Percentiles rank a stretch among this genome's conserved stretches.
Evolutionary conservation across 108 stramenopile genomes (phyloP).

Genomic region (Pseudonitzschia multiseries): DNA sequence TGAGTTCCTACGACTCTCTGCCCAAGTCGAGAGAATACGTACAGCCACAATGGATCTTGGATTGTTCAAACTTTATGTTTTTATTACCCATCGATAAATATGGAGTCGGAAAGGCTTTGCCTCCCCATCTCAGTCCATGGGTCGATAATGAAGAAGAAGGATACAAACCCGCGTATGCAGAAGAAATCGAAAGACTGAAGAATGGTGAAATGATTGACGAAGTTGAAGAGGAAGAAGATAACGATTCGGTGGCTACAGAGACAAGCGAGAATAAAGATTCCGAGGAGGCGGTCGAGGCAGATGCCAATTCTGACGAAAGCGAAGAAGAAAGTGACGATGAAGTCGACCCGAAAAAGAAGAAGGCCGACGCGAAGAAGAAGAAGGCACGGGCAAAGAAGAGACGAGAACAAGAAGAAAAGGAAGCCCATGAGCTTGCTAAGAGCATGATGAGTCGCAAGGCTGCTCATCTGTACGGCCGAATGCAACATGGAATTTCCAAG

Average conservation of each 20-base stretch:
- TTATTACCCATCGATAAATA: constrained; percentile 86
- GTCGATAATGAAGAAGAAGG: constrained; percentile 98
- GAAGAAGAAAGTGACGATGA: constrained; percentile 41
- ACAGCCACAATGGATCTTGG: constrained; percentile 99
- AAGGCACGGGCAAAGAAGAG: constrained; percentile 31
- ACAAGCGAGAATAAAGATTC: constrained; percentile 26
- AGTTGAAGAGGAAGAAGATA: constrained; percentile 31
- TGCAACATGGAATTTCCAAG: constrained; percentile 90
- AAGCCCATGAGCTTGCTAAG: constrained; percentile 85
- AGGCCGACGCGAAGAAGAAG: constrained; percentile 55
- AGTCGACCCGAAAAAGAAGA: constrained; percentile 45
- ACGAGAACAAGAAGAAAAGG: constrained; percentile 58
- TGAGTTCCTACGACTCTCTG: constrained; percentile 52
- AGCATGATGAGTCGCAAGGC: constrained; percentile 95
- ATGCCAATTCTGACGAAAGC: constrained; percentile 27
- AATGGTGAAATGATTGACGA: constrained; percentile 62
- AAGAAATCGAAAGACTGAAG: constrained; percentile 90
- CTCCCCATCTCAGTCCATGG: constrained; percentile 98
- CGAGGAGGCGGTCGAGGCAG: constrained; percentile 30
- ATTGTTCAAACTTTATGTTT: constrained; percentile 92
- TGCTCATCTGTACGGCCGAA: constrained; percentile 83
- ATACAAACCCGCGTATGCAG: constrained; percentile 95
- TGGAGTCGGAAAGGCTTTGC: constrained; percentile 85
- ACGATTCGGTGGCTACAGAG: constrained; percentile 1
- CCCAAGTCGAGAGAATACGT: constrained; percentile 91